These are phyloP conservation scores for Geotrichum carabidarum DNA, from an alignment of 1,139 yeast species.

Conservation along the genomic window DNA sequence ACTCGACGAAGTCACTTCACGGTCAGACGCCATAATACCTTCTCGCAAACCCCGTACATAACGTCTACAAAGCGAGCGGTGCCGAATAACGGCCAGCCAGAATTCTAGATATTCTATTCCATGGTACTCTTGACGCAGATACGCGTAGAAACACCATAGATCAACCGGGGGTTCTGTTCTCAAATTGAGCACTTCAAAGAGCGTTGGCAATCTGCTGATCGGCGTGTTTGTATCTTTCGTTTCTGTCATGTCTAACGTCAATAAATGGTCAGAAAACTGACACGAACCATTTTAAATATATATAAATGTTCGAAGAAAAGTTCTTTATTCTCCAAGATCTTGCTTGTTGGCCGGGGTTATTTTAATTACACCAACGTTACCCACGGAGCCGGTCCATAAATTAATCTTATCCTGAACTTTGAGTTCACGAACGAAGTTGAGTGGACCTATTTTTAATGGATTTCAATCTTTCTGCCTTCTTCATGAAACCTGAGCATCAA, in stretches of 20 bases:
- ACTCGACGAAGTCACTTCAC: conserved; percentile 30
- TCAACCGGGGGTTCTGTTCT: conserved; percentile 82
- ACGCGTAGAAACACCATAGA: conserved; percentile 82
- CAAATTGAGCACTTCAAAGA: conserved; percentile 83
- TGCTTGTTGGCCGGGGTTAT: too few relatives aligned
- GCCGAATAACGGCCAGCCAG: conserved; percentile 79
- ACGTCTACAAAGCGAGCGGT: conserved; percentile 77
- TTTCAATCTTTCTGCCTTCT: too few relatives aligned
- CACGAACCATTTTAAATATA: too few relatives aligned
- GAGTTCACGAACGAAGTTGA: too few relatives aligned
- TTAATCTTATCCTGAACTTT: too few relatives aligned
- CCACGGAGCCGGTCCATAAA: too few relatives aligned
- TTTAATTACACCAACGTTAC: too few relatives aligned
- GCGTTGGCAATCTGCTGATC: conserved; percentile 65
- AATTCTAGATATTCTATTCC: conserved; percentile 79
- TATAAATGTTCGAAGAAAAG: too few relatives aligned
- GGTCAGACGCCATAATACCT: conserved; percentile 30
- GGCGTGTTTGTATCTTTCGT: background rate
- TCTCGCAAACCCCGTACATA: conserved; percentile 76
- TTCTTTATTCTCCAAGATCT: too few relatives aligned
- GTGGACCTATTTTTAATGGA: too few relatives aligned
- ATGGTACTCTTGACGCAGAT: conserved; percentile 80
- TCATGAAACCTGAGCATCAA: too few relatives aligned
- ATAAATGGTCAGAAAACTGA: too few relatives aligned
- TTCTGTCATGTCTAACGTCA: background rate